Base-by-base conservation (phyloP, 768 basidiomycete species). In the Pleurotus tuoliensis region DNA sequence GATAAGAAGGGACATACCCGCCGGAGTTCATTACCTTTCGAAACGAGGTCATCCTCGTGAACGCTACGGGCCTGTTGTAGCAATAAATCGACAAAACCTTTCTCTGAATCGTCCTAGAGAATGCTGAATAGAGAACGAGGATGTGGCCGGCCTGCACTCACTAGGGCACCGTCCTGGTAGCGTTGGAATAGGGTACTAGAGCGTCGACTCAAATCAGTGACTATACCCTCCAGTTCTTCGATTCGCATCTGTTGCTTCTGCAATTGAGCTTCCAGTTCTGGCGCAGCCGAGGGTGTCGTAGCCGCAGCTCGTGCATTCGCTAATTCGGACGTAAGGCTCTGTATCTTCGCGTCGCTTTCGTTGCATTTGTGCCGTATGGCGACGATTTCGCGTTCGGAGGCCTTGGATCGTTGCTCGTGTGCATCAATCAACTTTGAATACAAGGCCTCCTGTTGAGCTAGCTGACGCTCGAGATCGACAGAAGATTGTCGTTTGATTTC, bases 11-110 rank as follows among this genome's bases (percentile, higher is more conserved):
- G 22, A 67, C 73, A 43, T 58, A 83, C 83, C 59, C 77, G 72
- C 57, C 77, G 78, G 25, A 86, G 73, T 55, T 85, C 82, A 60
- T 85, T 83, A 51, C 72, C 73, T 64, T 84, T 84, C 22, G 71
- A 73, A 27, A 84, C 75, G 38, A 78, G 69, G 15, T 79, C 77
- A 51, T 82, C 75, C 58, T 83, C 83, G 60, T 83, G 76, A 18
- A 78, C 66, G 9, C 73, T 71, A 50, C 77, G 73, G 13, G 79
- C 73, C 47, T 76, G 66, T 40, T 69, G 68, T 59, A 81, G 71
- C 27, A 86, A 61, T 47, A 70, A 67, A 51, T 74, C 67, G 6
- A 81, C 76, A 47, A 86, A 74, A 3, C 67, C 73, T 62, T 76
- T 81, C 64, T 86, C 84, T 12, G 71, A 62, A 49, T 79, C 75